A percentile compares a stretch with the other conserved stretches of the same genome.
phyloP scores from a whole-genome alignment of 371 early-diverging fungal species.

The Lichtheimia ramosa region DNA sequence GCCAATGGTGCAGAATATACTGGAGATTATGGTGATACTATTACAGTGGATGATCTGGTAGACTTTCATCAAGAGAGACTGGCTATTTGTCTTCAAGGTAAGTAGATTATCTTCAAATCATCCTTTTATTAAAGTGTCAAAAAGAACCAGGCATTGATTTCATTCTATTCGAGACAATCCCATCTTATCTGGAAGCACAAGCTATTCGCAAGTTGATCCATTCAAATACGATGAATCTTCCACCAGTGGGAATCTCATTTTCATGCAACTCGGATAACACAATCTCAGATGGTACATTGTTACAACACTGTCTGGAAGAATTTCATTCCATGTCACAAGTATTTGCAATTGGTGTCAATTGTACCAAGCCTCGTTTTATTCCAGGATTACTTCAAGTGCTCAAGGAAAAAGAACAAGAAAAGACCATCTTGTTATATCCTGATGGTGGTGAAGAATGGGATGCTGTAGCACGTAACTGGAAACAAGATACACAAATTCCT shows the following conservation, averaged over 20 bases:
- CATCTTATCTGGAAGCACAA: slow-evolving; percentile 48
- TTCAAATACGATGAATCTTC: background rate
- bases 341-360: slow-evolving; percentile 58
- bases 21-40: slow-evolving; percentile 44
- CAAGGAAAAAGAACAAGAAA: slow-evolving; percentile 3
- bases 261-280: slow-evolving; percentile 36
- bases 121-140: background rate
- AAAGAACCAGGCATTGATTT: slow-evolving; percentile 38
- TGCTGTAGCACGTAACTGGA: slow-evolving; percentile 32
- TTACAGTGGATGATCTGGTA: slow-evolving; percentile 28
- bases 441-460: slow-evolving; percentile 51
- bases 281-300: slow-evolving; percentile 42
- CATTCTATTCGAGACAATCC: slow-evolving; percentile 63
- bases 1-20: slow-evolving; percentile 65
- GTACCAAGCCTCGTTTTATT: slow-evolving; percentile 51
- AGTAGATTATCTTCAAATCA: background rate
- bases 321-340: slow-evolving; percentile 23
- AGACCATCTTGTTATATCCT: slow-evolving; percentile 40
- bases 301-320: slow-evolving; percentile 20
- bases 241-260: slow-evolving; percentile 41
- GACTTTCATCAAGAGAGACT: slow-evolving; percentile 48
- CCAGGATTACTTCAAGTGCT: slow-evolving; percentile 13
- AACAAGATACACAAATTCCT: slow-evolving; percentile 16
- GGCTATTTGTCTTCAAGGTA: slow-evolving; percentile 24
- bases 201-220: slow-evolving; percentile 38